A percentile compares a stretch with the other conserved stretches of the same genome.
These are phyloP conservation scores for Solanum bulbocastanum DNA, from an alignment of 257 asterid genomes.

Conservation along the genomic window DNA sequence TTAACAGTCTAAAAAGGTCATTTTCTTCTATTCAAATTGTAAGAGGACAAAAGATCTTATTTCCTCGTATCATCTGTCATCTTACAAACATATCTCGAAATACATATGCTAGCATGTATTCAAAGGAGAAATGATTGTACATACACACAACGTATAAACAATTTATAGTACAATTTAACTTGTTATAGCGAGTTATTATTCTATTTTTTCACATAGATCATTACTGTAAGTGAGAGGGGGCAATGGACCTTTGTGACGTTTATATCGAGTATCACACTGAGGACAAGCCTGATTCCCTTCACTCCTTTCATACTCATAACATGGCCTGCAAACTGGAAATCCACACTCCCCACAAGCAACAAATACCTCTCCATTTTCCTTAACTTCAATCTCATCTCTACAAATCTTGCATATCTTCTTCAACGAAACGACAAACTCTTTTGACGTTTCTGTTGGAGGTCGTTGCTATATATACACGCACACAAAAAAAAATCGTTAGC, in stretches of 20 bases:
- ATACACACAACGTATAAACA: too few species aligned
- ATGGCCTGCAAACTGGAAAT: conserved; percentile 67
- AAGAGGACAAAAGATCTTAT: neutral
- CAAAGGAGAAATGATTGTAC: neutral
- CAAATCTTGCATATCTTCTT: conserved; percentile 49
- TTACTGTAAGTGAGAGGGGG: neutral
- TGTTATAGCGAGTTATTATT: neutral
- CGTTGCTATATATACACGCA: neutral
- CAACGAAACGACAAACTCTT: neutral
- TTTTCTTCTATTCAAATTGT: neutral
- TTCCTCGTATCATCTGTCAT: neutral
- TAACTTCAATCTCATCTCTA: conserved; percentile 48
- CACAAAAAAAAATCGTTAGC: neutral
- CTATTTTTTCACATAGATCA: neutral
- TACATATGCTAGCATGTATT: neutral
- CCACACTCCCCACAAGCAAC: conserved; percentile 60
- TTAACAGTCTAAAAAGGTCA: neutral
- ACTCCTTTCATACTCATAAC: conserved; percentile 66
- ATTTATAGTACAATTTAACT: neutral
- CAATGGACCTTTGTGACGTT: conserved; percentile 50
- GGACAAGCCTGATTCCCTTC: conserved; percentile 71
- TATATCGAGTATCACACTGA: conserved; percentile 61
- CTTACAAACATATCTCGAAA: neutral
- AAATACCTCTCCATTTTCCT: conserved; percentile 38
- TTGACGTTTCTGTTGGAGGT: conserved; percentile 8